Conservation (phyloP, 345 rosid species). For the Salix arbutifolia region DNA sequence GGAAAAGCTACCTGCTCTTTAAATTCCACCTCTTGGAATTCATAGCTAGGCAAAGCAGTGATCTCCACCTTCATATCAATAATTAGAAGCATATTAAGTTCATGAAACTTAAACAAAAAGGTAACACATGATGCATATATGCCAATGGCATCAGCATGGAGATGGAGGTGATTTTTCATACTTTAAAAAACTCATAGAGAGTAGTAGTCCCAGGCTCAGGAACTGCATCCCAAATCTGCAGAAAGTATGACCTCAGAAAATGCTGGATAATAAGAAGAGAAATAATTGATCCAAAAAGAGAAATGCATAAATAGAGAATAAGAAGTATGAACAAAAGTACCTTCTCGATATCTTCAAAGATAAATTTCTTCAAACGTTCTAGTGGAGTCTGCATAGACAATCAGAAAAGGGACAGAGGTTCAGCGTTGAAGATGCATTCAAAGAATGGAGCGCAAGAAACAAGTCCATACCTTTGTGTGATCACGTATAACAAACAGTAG, state of each 20-base stretch:
- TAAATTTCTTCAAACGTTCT: slow-evolving; percentile 20
- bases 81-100: not conserved
- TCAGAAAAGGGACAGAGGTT: not conserved
- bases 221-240: slow-evolving; percentile 34
- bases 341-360: too few relatives aligned
- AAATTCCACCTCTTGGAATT: slow-evolving; percentile 35
- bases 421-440: not conserved
- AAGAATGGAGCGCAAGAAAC: not conserved
- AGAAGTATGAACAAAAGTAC: not conserved
- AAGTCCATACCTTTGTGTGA: slow-evolving; percentile 28
- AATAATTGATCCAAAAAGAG: not conserved
- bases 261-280: not conserved
- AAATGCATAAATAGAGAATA: not conserved
- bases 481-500: slow-evolving; percentile 34
- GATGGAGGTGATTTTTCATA: not conserved
- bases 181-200: slow-evolving; percentile 33
- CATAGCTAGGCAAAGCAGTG: slow-evolving; percentile 35
- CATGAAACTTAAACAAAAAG: not conserved
- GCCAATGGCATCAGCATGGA: too few relatives aligned
- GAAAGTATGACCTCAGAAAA: slow-evolving; percentile 2
- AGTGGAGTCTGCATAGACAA: slow-evolving; percentile 25
- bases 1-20: slow-evolving; percentile 28
- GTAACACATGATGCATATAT: too few relatives aligned
- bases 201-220: slow-evolving; percentile 25
- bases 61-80: slow-evolving; percentile 28